A percentile compares a stretch with the other conserved stretches of the same genome.
These are phyloP conservation scores for Phytopythium kandeliae DNA, from an alignment of 352 stramenopile genomes.

Conservation along the genomic window DNA sequence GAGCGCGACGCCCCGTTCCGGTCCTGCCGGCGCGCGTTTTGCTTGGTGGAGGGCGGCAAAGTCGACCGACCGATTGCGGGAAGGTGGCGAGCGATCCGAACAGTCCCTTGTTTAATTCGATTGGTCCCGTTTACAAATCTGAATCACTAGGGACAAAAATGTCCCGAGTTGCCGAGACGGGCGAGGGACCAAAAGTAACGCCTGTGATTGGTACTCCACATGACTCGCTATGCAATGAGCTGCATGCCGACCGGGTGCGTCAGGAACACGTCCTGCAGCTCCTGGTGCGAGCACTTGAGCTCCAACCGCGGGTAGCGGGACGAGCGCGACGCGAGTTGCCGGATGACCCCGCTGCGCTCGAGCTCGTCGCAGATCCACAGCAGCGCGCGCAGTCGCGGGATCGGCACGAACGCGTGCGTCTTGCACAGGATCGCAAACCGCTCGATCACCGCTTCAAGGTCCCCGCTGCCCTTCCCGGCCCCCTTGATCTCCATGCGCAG, in stretches of 20 bases:
- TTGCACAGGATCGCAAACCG: constrained; percentile 66
- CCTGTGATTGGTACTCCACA: neutral
- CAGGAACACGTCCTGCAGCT: constrained; percentile 62
- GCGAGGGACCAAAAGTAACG: neutral
- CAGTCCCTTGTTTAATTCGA: too few species aligned
- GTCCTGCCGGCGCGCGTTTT: too few species aligned
- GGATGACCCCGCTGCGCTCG: constrained; percentile 52
- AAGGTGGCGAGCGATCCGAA: too few species aligned
- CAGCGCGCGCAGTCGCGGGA: constrained; percentile 45
- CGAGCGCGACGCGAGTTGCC: constrained; percentile 31
- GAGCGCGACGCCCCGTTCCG: too few species aligned
- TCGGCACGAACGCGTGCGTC: constrained; percentile 51
- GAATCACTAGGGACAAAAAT: too few species aligned
- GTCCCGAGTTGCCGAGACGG: too few species aligned
- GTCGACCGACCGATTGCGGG: too few species aligned
- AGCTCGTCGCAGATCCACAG: constrained; percentile 60
- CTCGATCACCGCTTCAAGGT: constrained; percentile 57
- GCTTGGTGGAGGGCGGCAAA: constrained; percentile 5
- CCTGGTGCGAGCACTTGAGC: constrained; percentile 55
- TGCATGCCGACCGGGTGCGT: constrained; percentile 51
- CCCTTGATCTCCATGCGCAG: constrained; percentile 55
- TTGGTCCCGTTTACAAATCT: too few species aligned
- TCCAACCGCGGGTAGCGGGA: constrained; percentile 50
- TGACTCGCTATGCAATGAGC: constrained; percentile 29
- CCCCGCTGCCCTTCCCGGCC: constrained; percentile 24